Evolutionary conservation across 257 asterid species (phyloP).

Genomic region (Scutellaria minor): DNA sequence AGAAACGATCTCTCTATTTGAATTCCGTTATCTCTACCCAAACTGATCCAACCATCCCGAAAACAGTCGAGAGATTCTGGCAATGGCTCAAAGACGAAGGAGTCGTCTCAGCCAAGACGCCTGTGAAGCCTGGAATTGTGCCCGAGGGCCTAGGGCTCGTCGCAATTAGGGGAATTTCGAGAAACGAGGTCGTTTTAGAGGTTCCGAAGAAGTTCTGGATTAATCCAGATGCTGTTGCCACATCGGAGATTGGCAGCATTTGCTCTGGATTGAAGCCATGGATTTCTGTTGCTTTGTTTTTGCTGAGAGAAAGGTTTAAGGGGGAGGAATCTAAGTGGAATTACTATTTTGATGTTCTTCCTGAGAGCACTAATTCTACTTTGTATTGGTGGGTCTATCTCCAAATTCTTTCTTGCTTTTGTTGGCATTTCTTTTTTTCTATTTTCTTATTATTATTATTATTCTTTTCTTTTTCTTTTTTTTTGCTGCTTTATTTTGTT

Average conservation of each 20-base stretch:
- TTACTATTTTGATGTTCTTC: slow-evolving; percentile 72
- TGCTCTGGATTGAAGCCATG: slow-evolving; percentile 89
- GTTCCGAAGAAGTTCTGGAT: slow-evolving; percentile 91
- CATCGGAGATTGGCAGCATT: slow-evolving; percentile 73
- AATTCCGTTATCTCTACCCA: slow-evolving; percentile 51
- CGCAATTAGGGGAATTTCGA: slow-evolving; percentile 64
- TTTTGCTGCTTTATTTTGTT: slow-evolving; percentile 18
- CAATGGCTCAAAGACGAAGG: slow-evolving; percentile 90
- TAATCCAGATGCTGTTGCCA: slow-evolving; percentile 67
- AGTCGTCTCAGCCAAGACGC: slow-evolving; percentile 74
- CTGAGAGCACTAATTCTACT: slow-evolving; percentile 74
- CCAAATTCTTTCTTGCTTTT: slow-evolving; percentile 1
- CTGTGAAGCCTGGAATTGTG: slow-evolving; percentile 79
- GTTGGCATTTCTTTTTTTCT: not conserved
- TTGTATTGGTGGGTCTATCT: slow-evolving; percentile 84
- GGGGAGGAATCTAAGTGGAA: slow-evolving; percentile 83
- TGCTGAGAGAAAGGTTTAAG: slow-evolving; percentile 69
- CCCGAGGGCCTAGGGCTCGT: slow-evolving; percentile 94
- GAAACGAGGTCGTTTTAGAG: slow-evolving; percentile 85
- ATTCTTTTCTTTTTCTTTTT: not conserved
- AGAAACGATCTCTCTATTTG: slow-evolving; percentile 43
- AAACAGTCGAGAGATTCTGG: slow-evolving; percentile 73
- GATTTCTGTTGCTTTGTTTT: slow-evolving; percentile 79
- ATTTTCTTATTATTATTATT: not conserved
- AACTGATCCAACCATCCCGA: slow-evolving; percentile 62